Percentiles rank a stretch among this genome's conserved stretches.
Evolutionary conservation across 495 filamentous ascomycete species (phyloP).

Genomic region (Neurospora sp.): DNA sequence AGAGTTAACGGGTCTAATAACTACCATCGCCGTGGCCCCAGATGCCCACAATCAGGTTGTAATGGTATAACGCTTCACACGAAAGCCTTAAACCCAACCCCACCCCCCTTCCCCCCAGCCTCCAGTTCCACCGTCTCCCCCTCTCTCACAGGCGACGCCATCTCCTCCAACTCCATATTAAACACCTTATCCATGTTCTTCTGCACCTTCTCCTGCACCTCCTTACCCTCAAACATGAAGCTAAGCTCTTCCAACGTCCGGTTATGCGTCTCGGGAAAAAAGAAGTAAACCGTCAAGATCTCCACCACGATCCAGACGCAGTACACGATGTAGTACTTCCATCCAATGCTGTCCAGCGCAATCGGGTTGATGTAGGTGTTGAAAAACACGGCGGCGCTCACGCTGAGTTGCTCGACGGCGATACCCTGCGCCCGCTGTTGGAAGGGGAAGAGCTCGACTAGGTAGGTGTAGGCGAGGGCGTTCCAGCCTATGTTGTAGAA

Average conservation of each 20-base stretch:
- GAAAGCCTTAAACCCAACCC: no score
- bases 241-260: conserved; percentile 39
- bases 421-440: conserved; percentile 47
- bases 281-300: conserved; percentile 43
- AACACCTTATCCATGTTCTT: conserved; percentile 27
- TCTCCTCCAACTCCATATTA: conserved; percentile 16
- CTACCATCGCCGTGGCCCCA: no score
- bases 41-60: no score
- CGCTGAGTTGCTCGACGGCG: conserved; percentile 48
- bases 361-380: conserved; percentile 58
- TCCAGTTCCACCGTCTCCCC: no score
- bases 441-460: conserved; percentile 53
- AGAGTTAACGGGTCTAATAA: no score
- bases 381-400: conserved; percentile 39
- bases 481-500: conserved; percentile 58
- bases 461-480: conserved; percentile 46
- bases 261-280: conserved; percentile 53
- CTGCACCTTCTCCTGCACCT: conserved; percentile 25
- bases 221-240: conserved; percentile 33
- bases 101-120: no score
- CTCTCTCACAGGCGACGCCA: not conserved
- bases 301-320: conserved; percentile 49
- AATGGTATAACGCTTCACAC: no score
- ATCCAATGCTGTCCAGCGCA: conserved; percentile 44
- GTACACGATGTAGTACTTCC: conserved; percentile 56